Conservation (phyloP, 1,139 yeast species). For the Meyerozyma sp. region DNA sequence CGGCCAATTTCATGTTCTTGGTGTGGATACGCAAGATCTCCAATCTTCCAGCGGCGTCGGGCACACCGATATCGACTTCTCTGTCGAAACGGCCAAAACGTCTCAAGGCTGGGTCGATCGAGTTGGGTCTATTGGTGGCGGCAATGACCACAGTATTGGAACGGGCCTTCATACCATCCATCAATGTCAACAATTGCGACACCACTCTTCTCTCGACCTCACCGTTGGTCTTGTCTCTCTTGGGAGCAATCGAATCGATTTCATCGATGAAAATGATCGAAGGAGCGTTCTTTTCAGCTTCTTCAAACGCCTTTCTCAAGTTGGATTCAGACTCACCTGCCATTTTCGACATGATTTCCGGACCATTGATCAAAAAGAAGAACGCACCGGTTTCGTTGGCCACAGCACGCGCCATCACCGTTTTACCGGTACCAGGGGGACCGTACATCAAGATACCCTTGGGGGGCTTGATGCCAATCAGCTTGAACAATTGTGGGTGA, state of each 20-base stretch:
- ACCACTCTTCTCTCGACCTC: constrained; percentile 97
- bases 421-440: constrained; percentile 98
- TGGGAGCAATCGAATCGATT: constrained; percentile 98
- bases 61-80: constrained; percentile 98
- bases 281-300: constrained; percentile 98
- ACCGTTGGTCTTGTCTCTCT: constrained; percentile 99
- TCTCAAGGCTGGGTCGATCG: constrained; percentile 96
- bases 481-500: constrained; percentile 94
- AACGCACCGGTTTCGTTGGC: constrained; percentile 99
- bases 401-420: constrained; percentile 99
- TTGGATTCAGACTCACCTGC: constrained; percentile 99
- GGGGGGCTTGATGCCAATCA: constrained; percentile 97
- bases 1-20: constrained; percentile 94
- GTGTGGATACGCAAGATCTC: constrained; percentile 86
- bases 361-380: constrained; percentile 96
- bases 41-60: constrained; percentile 97
- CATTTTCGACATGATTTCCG: constrained; percentile 99
- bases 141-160: constrained; percentile 91
- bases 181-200: constrained; percentile 89
- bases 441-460: constrained; percentile 97
- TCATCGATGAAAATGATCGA: constrained; percentile 97
- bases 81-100: constrained; percentile 99
- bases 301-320: constrained; percentile 96
- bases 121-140: constrained; percentile 92
- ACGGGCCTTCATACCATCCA: constrained; percentile 99